Evolutionary conservation across 202 grass and related monocot genomes (phyloP).

Genomic region (Panicum virgatum): DNA sequence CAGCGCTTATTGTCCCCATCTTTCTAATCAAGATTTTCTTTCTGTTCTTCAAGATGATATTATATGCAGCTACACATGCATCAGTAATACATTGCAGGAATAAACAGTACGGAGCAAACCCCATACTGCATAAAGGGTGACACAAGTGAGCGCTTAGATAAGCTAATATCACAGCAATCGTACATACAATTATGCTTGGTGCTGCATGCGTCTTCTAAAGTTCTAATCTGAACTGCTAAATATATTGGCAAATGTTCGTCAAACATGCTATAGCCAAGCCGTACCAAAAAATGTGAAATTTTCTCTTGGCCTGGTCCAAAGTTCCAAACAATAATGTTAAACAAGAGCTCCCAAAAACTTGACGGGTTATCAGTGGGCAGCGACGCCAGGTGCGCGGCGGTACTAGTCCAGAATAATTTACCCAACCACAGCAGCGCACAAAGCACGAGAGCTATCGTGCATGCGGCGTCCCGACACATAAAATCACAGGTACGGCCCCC

Average conservation of each 20-base stretch:
- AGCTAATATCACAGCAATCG: background rate
- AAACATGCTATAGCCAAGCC: slow-evolving; percentile 16
- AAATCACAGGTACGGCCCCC: slow-evolving; percentile 54
- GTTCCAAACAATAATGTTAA: background rate
- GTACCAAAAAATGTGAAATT: slow-evolving; percentile 25
- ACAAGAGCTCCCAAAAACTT: background rate
- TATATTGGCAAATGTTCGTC: background rate
- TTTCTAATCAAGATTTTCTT: background rate
- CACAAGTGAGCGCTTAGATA: background rate
- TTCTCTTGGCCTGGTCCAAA: too few species aligned
- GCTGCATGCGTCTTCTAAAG: background rate
- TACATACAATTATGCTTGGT: background rate
- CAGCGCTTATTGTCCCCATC: background rate
- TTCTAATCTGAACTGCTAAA: background rate
- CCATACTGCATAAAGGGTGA: background rate
- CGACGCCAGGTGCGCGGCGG: background rate
- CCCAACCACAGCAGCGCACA: background rate
- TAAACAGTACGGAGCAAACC: background rate
- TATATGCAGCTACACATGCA: background rate
- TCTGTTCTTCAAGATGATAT: background rate
- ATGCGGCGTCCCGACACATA: slow-evolving; percentile 39
- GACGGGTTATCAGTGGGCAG: background rate
- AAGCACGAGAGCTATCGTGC: background rate
- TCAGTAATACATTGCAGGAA: background rate
- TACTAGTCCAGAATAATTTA: background rate